Base-by-base conservation (phyloP, 202 grass and related monocot genomes). In the Sporobolus alterniflorus region DNA sequence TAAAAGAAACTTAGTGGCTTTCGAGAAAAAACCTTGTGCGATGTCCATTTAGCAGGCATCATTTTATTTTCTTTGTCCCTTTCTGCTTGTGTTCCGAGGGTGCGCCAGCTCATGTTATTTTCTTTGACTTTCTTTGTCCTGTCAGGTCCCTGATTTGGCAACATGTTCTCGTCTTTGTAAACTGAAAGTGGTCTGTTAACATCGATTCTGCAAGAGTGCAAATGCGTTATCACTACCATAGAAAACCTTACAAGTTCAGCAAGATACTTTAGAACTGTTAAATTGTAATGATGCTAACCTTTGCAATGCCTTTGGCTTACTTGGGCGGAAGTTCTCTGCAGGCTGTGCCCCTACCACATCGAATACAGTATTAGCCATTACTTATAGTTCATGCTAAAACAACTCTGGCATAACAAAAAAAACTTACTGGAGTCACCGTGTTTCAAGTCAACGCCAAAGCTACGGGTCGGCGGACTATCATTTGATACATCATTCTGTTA, bases 41-140 rank as follows among this genome's bases (percentile, higher is more conserved):
- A 90, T 8, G 87, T 81, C 96, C 96, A 99, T 91, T 82, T 99
- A 60, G 85, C 14, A 64, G 93, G 93, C 64, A 90, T 83, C 66
- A 87, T 84, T 47, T 73, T 89, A 75, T 99, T 99, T 82, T 99
- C 93, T 78, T 99, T 99, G 78, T 96, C 96, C 69, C 96, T 73
- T 29, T 88, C 89, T 57, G 80, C 81, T 85, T 88, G 96, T 76
- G 89, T 82, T 79, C 89, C 93, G 54, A 99, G 91, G 72, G 83
- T 90, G 69, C 73, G 71, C 93, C 96, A 99, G 67, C 81, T 47
- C 29, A 42, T 80, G 31, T 68, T 63, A 61, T 33, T 81, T 71
- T 71, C 78, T 61, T 61, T 91, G 67, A 83, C 84, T 28, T 64
- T 91, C 44, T 55, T 85, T 51, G 67, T 46, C 76, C 18, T 90